These are phyloP conservation scores for Clarireedia hainanense DNA, from an alignment of 2,329 filamentous ascomycete genomes.

Conservation along the genomic window DNA sequence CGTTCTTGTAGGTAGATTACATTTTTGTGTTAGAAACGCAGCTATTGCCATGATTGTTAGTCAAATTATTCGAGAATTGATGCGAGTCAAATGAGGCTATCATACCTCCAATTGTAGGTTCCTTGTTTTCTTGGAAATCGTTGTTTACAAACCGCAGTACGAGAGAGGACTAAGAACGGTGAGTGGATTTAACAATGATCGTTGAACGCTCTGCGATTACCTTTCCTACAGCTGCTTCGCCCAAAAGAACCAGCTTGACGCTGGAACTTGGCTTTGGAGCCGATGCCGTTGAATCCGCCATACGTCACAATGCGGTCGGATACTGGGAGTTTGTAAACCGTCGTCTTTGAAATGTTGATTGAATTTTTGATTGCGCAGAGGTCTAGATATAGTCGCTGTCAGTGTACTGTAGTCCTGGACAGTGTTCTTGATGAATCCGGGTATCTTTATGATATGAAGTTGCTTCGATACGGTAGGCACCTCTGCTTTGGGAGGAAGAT, in stretches of 20 bases:
- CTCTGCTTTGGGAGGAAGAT: conserved; percentile 7
- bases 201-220: conserved; percentile 39
- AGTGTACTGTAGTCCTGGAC: background rate
- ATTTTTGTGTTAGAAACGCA: conserved; percentile 98
- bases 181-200: conserved; percentile 6
- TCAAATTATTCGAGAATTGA: background rate
- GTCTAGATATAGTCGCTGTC: background rate
- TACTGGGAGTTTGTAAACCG: background rate
- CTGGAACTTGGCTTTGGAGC: conserved; percentile 96
- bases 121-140: conserved; percentile 99
- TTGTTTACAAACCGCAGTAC: conserved; percentile 99
- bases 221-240: conserved; percentile 98
- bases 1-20: conserved; percentile 84
- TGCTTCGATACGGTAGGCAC: background rate
- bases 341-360: background rate
- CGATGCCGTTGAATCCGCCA: conserved; percentile 69
- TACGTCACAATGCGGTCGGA: conserved; percentile 29
- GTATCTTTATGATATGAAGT: background rate
- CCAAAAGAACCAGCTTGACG: conserved; percentile 96
- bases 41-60: conserved; percentile 42
- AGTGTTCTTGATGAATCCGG: background rate
- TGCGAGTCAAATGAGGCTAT: background rate
- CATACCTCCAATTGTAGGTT: conserved; percentile 95
- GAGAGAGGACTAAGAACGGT: conserved; percentile 67
- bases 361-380: background rate